Base-by-base conservation (phyloP, 257 asterid genomes). In the Oldenlandia corymbosa region DNA sequence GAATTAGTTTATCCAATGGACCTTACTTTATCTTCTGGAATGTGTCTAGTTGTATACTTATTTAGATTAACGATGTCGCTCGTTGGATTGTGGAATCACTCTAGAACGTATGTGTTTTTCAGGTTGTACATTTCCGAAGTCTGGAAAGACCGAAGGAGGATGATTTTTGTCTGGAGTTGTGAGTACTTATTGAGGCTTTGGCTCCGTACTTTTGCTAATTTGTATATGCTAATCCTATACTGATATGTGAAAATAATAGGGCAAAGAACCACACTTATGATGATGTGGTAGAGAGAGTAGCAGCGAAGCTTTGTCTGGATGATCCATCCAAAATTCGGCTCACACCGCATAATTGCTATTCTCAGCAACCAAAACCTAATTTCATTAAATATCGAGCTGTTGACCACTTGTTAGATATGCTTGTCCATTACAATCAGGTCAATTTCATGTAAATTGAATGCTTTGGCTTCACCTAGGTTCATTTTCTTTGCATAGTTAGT, bases 341-440 rank as follows among this genome's bases (percentile, higher is more conserved):
- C 75, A 90, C 97, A 76, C 88, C 97, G 69, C 99, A 93, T 81
- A 93, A 93, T 73, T 93, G 99, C 78, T 88, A 93, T 66, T 90
- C 99, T 23, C 97, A 90, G 82, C 99, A 88, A 78, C 99, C 99
- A 11, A 93, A 93, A 79, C 97, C 97, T 54, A 84, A 79, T 73
- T 94, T 86, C 0, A 83, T 93, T 66, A 90, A 88, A 76, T 93
- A 85, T 64, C 84, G 96, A 75, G 80, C 95, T 51, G 94, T 93
- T 66, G 95, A 90, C 66, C 88, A 81, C 68, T 82, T 93, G 80
- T 61, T 81, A 77, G 96, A 90, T 70, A 88, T 93, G 99, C 95
- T 93, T 72, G 91, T 93, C 61, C 99, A 93, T 79, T 88, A 90
- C 90, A 90, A 90, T 78, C 99, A 93, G 99, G 99, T 92, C 67